Evolutionary conservation across 345 rosid genomes (phyloP).

Genomic region (Arabis alpina): DNA sequence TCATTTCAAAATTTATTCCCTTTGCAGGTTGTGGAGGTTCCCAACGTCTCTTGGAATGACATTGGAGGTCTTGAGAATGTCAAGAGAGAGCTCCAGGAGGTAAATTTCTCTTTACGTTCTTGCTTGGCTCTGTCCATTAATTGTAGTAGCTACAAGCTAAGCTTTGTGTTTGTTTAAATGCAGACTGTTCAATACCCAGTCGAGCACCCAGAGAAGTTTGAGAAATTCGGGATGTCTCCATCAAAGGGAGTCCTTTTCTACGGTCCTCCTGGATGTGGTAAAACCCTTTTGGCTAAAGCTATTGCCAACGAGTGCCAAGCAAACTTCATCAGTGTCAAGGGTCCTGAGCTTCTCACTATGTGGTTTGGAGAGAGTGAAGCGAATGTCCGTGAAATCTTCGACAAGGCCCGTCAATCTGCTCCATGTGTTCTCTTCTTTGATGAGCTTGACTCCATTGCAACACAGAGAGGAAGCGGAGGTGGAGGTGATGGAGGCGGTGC

Average conservation of each 20-base stretch:
- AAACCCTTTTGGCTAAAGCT: conserved; percentile 96
- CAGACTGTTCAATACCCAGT: conserved; percentile 99
- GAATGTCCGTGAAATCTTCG: conserved; percentile 93
- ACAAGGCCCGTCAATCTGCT: conserved; percentile 97
- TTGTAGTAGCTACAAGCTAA: conserved; percentile 4
- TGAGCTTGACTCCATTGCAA: conserved; percentile 97
- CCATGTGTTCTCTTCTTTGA: conserved; percentile 97
- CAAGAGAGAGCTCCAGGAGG: conserved; percentile 98
- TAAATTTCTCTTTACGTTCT: conserved; percentile 30
- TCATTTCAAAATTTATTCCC: neutral
- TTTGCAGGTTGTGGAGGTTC: conserved; percentile 92
- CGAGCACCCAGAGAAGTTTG: conserved; percentile 97
- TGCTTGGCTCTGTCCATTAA: conserved; percentile 19
- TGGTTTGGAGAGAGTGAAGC: conserved; percentile 99
- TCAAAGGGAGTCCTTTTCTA: conserved; percentile 97
- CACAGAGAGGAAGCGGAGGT: conserved; percentile 94
- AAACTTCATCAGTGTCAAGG: conserved; percentile 94
- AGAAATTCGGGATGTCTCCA: conserved; percentile 98
- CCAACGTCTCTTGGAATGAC: conserved; percentile 89
- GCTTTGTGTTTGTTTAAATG: conserved; percentile 21
- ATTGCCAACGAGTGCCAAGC: conserved; percentile 98
- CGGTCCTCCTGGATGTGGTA: conserved; percentile 99
- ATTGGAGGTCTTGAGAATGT: conserved; percentile 97
- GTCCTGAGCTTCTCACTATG: conserved; percentile 98
- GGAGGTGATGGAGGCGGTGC: conserved; percentile 93